These are phyloP conservation scores for Coccomyxa sp. DNA, from an alignment of 139 green algal species.

Conservation along the genomic window DNA sequence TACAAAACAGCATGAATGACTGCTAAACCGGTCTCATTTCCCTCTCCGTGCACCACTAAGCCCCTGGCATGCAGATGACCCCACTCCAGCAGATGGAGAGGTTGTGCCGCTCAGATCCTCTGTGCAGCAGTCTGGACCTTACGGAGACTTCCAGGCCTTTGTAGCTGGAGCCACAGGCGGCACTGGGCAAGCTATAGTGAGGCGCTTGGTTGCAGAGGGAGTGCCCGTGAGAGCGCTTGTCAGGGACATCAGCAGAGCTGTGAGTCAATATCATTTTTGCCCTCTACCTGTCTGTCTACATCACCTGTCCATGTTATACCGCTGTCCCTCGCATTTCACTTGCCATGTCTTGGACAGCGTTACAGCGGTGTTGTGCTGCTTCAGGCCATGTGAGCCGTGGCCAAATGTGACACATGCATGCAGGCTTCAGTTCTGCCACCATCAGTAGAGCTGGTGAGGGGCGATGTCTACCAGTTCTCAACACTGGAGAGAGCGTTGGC, in stretches of 20 bases:
- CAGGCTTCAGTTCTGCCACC: neutral
- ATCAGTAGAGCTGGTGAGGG: constrained; percentile 36
- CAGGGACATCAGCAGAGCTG: constrained; percentile 40
- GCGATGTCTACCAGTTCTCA: constrained; percentile 60
- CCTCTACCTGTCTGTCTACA: no score
- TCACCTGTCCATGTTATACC: no score
- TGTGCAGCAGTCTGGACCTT: neutral
- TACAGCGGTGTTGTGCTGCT: neutral
- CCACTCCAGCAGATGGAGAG: neutral
- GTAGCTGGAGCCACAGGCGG: constrained; percentile 60
- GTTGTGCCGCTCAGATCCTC: neutral
- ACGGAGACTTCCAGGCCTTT: constrained; percentile 33
- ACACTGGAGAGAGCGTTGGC: constrained; percentile 47
- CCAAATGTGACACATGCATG: no score
- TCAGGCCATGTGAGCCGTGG: neutral
- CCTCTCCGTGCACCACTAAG: no score
- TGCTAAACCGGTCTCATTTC: no score
- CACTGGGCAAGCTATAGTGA: constrained; percentile 44
- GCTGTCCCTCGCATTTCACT: neutral
- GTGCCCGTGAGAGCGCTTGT: constrained; percentile 55
- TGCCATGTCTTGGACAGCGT: neutral
- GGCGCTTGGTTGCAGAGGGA: constrained; percentile 34
- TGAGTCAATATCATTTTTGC: neutral
- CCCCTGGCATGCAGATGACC: neutral
- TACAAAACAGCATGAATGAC: no score